Conservation (phyloP, 208 protist species). For the Polymyxa betae region DNA sequence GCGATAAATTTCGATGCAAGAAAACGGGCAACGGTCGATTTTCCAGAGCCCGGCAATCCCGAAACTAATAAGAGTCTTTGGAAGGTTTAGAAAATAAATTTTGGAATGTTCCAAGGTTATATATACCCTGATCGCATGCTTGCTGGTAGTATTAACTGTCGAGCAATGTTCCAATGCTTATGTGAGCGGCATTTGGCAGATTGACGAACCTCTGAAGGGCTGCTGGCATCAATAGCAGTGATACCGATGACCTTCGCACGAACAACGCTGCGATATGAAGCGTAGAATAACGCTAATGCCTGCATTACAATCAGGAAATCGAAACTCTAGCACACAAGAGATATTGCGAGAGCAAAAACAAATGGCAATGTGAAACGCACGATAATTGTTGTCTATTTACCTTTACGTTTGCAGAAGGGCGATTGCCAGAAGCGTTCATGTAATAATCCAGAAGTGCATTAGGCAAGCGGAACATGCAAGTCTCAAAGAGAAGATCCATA, state of each 20-base stretch:
- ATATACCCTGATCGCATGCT: background rate
- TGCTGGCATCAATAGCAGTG: background rate
- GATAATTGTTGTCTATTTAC: background rate
- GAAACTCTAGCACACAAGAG: background rate
- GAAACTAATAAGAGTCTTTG: background rate
- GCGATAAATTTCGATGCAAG: background rate
- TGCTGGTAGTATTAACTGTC: background rate
- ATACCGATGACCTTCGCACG: background rate
- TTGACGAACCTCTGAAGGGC: background rate
- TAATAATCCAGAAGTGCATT: background rate
- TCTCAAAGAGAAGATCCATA: conserved; percentile 33
- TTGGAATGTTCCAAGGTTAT: background rate
- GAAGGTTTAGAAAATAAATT: background rate
- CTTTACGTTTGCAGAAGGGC: background rate
- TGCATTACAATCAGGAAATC: background rate
- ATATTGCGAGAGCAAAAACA: too few species aligned
- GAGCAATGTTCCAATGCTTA: conserved; percentile 18
- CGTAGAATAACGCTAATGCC: background rate
- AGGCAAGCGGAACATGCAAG: background rate
- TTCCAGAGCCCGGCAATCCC: conserved; percentile 4
- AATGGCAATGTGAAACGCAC: too few species aligned
- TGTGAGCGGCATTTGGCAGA: background rate
- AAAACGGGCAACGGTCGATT: background rate
- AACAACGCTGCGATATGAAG: conserved; percentile 39
- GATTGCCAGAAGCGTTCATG: background rate